Base-by-base conservation (phyloP, 2,329 filamentous ascomycete genomes). In the Aspergillus sp. region DNA sequence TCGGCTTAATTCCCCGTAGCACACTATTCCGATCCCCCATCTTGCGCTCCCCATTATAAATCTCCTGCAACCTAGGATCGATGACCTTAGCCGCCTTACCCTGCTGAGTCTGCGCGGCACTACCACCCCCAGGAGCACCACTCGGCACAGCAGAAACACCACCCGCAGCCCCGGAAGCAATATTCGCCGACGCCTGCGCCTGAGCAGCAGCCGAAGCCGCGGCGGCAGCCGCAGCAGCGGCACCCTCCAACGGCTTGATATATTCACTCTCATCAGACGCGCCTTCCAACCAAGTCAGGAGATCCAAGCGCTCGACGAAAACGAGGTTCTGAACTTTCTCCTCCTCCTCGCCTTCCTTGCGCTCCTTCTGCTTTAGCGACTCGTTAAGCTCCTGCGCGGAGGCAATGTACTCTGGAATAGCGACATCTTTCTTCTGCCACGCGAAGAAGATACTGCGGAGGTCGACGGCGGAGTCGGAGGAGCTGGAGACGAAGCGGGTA, bases 361-460 rank as follows among this genome's bases (percentile, higher is more conserved):
- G 73, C 69, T 68, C 67, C 59, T 73, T 75, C 51, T 75, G 68
- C 48, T 75, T 76, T 25, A 97, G 82, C 71, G 92, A 88, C 54
- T 91, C 88, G 74, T 96, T 96, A 59, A 98, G 83, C 67, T 88
- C 84, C 69, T 90, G 88, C 13, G 91, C 90, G 0, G 90, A 89
- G 25, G 90, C 86, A 77, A 97, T 95, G 83, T 98, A 98, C 69
- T 96, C 92, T 10, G 91, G 90, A 66, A 96, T 92, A 57, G 90
- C 87, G 58, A 90, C 87, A 80, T 98, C 94, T 76, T 92, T 92
- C 79, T 97, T 96, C 71, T 91, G 83, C 92, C 92, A 99, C 58
- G 92, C 92, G 73, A 98, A 96, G 81, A 94, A 97, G 78, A 97
- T 94, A 75, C 90, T 95, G 73, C 95, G 92, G 68, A 99, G 83